Base-by-base conservation (phyloP, 495 filamentous ascomycete species). In the Darksidea phi region DNA sequence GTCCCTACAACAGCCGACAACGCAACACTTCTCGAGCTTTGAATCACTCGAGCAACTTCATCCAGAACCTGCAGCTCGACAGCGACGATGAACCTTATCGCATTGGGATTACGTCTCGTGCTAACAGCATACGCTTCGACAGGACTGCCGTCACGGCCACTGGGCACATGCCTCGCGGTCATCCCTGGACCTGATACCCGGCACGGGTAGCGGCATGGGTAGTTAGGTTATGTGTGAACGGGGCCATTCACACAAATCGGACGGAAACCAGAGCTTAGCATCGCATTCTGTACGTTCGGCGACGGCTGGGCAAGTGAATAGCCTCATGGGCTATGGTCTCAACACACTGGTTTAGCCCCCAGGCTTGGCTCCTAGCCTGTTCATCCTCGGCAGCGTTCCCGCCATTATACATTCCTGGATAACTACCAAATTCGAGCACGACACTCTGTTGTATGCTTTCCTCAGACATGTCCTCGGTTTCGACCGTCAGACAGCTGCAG, bases 121-220 rank as follows among this genome's bases (percentile, higher is more conserved):
- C 94, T 20, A 97, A 97, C 69, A 97, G 95, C 72, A 95, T 98
- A 61, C 88, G 94, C n/a, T 98, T 98, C 68, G 94, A 98, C 70
- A 92, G 96, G 71, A 96, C 90, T 70, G 93, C 95, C 83, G 95
- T 57, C 92, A 96, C 63, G 89, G 90, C 48, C 89, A 88, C 68
- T 95, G 91, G 80, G 87, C 86, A 34, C 90, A 93, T 62, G 84
- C 86, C 43, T 87, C 84, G 63, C 84, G 92, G 25, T 84, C 88
- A 52, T 91, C 87, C 21, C 82, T 85, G 28, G 94, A 98, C 53
- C 84, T 88, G 70, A 83, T 89, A 47, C 88, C 88, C 10, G 77
- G 94, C 34, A 89, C 88, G 12, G 82, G 86, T n/a, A 96, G 91
- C 72, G 85, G 89, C 15, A 76, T 97, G 71, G 89, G 89, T 46